Base-by-base conservation (phyloP, 2,329 filamentous ascomycete species). In the Davidsoniella neocaledoniae region DNA sequence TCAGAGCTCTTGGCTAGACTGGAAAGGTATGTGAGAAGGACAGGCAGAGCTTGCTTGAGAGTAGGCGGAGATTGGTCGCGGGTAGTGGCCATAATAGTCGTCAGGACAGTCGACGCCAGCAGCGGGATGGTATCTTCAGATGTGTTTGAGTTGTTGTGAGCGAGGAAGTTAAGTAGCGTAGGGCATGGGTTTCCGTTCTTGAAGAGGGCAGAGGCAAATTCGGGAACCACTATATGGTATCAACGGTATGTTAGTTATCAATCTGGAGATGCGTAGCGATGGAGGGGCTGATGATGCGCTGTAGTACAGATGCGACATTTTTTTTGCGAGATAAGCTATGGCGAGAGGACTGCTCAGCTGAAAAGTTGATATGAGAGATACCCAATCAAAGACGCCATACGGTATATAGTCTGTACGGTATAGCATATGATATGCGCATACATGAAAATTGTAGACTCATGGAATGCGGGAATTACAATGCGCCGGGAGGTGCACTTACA, bases 11-110 rank as follows among this genome's bases (percentile, higher is more conserved):
- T 87, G 52, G 84, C 80, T 50, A 96, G 72, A 48, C 79, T 79
- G 6, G 87, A 84, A 26, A 96, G 77, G 65, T 95, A 96, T 60
- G 76, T 81, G 65, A 91, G 85, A 46, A 96, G 73, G 59, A 86
- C 73, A 16, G 86, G 83, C 42, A 96, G 75, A 17, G 87, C 85
- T 55, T 83, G 76, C 53, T 84, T 74, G 48, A 81, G 72, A 50
- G 87, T 83, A 49, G 85, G 76, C 46, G 63, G 55, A 12, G 75
- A 75, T 56, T 74, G 73, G 60, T 80, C 74, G 54, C 80, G 72
- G 23, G 82, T 76, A 49, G 75, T 70, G 26, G 74, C 79, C 60
- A 95, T 79, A 48, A 98, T 74, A 53, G 73, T 83, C 47, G 86
- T 80, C 51, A 98, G 75, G 49, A 94, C 86, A 46, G 85, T 85